Percentiles rank a stretch among this genome's conserved stretches.
Conservation (phyloP, 192 early-diverging fungal species). For the Coemansia sp. region DNA sequence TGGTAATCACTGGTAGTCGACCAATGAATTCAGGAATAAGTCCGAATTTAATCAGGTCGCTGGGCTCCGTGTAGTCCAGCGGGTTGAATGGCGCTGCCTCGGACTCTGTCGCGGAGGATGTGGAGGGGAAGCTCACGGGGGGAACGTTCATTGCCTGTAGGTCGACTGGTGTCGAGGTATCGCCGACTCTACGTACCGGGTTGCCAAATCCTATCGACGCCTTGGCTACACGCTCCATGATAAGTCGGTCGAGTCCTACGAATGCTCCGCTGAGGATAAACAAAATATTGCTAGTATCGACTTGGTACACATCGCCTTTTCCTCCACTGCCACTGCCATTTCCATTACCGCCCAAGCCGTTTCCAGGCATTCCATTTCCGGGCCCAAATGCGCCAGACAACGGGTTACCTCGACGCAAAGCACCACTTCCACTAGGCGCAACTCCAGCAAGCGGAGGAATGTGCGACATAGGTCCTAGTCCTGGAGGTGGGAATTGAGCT, state of each 20-base stretch:
- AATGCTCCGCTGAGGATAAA: conserved; percentile 91
- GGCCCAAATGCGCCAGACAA: conserved; percentile 43
- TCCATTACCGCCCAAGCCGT: conserved; percentile 7
- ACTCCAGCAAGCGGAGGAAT: conserved; percentile 23
- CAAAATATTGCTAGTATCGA: conserved; percentile 90
- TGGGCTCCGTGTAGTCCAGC: conserved; percentile 69
- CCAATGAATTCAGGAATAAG: conserved; percentile 91
- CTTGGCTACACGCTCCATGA: conserved; percentile 77
- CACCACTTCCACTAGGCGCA: conserved; percentile 14
- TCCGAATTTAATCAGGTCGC: conserved; percentile 83
- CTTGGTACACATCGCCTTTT: conserved; percentile 83
- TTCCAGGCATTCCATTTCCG: conserved; percentile 23
- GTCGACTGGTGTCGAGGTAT: conserved; percentile 38
- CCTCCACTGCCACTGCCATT: conserved; percentile 25
- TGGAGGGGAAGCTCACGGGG: conserved; percentile 34
- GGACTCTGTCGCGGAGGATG: neutral
- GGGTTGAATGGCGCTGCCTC: conserved; percentile 48
- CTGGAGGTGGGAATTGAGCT: conserved; percentile 33
- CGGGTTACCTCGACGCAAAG: conserved; percentile 41
- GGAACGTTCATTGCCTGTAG: conserved; percentile 31
- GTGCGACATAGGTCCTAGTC: conserved; percentile 24
- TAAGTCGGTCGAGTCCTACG: conserved; percentile 81
- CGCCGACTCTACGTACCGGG: conserved; percentile 49
- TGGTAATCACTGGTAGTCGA: conserved; percentile 82
- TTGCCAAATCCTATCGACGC: conserved; percentile 83